A percentile compares a stretch with the other conserved stretches of the same genome.
phyloP scores from a whole-genome alignment of 2,329 filamentous ascomycete species.

The Leptographium lundbergii region DNA sequence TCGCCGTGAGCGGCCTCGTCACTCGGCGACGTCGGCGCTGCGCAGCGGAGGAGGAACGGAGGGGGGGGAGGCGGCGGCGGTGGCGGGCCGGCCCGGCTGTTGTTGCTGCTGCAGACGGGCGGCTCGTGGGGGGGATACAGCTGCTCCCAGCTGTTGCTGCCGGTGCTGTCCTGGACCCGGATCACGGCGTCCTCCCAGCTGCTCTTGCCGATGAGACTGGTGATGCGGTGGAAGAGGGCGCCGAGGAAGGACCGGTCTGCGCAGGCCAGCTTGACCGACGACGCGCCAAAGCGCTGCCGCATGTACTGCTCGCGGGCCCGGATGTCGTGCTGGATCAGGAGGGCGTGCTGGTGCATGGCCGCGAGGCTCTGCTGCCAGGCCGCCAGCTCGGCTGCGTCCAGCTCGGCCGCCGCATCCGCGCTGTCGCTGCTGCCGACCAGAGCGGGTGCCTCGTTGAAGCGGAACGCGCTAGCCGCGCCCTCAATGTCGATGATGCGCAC shows the following conservation, averaged over 20 bases:
- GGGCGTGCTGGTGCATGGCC: conserved; percentile 3
- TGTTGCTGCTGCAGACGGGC: not conserved
- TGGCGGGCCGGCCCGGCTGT: not conserved
- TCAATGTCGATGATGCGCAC: conserved; percentile 29
- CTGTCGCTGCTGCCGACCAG: not conserved
- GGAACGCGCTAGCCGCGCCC: conserved; percentile 22
- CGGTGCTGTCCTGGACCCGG: not conserved
- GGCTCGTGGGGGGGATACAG: not conserved
- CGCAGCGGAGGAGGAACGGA: conserved; percentile 13
- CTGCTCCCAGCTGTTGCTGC: not conserved
- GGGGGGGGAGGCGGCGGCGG: conserved; percentile 5
- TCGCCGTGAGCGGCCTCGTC: not conserved
- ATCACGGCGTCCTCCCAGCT: not conserved
- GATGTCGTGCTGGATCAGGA: conserved; percentile 8
- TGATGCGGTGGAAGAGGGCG: conserved; percentile 17
- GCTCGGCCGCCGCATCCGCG: not conserved
- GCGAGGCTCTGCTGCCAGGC: conserved; percentile 9
- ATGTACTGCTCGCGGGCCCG: conserved; percentile 8
- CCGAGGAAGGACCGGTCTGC: conserved; percentile 23
- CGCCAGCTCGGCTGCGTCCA: conserved; percentile 9
- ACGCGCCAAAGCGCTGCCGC: conserved; percentile 5
- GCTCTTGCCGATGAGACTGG: not conserved
- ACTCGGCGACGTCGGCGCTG: not conserved
- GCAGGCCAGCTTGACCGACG: not conserved
- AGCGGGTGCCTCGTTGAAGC: conserved; percentile 5